Evolutionary conservation across 805 yeast genomes (phyloP).

Genomic region (Clavispora asparagi): DNA sequence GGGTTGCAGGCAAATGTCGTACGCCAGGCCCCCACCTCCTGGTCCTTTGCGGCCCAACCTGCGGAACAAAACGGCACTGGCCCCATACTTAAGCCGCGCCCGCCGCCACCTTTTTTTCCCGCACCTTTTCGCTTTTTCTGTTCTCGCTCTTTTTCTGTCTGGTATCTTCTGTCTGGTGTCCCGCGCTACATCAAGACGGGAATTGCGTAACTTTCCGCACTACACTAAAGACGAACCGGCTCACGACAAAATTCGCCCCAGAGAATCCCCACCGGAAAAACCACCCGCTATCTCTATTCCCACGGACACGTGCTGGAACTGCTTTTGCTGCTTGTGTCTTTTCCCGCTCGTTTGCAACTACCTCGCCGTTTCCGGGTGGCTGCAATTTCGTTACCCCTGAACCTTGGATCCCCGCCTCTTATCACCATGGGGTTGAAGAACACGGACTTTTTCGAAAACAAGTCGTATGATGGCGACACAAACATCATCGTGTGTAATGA

Average conservation of each 20-base stretch:
- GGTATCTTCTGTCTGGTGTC: background rate
- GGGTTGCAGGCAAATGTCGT: background rate
- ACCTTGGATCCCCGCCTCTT: background rate
- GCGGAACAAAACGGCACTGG: background rate
- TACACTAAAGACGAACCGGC: background rate
- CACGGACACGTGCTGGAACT: background rate
- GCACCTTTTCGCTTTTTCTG: background rate
- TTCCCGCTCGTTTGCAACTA: background rate
- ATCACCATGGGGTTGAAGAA: slow-evolving; percentile 36
- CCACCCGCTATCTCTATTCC: background rate
- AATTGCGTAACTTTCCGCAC: background rate
- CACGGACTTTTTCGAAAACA: slow-evolving; percentile 35
- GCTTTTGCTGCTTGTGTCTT: background rate
- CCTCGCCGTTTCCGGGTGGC: background rate
- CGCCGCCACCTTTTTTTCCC: background rate
- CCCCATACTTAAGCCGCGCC: background rate
- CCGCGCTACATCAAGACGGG: background rate
- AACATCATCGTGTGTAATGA: slow-evolving; percentile 37
- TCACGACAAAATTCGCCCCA: too few species aligned
- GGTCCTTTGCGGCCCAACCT: background rate
- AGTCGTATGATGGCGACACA: slow-evolving; percentile 30
- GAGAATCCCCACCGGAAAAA: too few species aligned
- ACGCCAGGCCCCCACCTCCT: background rate
- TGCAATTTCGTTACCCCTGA: background rate
- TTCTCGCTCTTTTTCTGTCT: background rate